A percentile compares a stretch with the other conserved stretches of the same genome.
Conservation (phyloP, 441 rosid species). For the Manihot esculenta region DNA sequence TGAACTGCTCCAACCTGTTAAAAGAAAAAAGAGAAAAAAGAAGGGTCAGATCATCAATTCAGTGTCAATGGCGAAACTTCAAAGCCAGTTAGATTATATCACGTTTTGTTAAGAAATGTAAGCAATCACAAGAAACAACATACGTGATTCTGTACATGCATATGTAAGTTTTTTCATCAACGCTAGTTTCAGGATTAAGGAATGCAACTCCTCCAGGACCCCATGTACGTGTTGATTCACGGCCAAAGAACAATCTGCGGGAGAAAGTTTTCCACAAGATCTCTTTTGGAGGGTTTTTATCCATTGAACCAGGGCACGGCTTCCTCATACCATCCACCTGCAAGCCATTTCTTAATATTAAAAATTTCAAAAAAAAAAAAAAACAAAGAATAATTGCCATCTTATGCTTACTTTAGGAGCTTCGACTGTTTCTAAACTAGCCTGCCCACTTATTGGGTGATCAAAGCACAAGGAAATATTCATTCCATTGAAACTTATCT, state of each 20-base stretch:
- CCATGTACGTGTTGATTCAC: conserved; percentile 56
- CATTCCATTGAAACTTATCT: background rate
- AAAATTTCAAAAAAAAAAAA: background rate
- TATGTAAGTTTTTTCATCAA: conserved; percentile 47
- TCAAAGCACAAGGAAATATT: conserved; percentile 3
- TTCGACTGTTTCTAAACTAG: background rate
- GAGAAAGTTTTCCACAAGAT: conserved; percentile 68
- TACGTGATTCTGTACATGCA: conserved; percentile 86
- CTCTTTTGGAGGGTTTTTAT: conserved; percentile 71
- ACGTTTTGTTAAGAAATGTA: background rate
- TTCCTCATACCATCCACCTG: conserved; percentile 83
- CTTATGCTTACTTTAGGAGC: background rate
- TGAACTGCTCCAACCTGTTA: conserved; percentile 91
- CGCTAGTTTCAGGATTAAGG: conserved; percentile 51
- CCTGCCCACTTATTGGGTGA: background rate
- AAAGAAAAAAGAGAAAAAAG: background rate
- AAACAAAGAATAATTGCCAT: background rate
- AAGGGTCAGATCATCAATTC: background rate
- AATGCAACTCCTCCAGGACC: conserved; percentile 94
- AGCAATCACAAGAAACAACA: conserved; percentile 27
- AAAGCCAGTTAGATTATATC: background rate
- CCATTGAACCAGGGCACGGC: conserved; percentile 70
- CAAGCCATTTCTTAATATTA: conserved; percentile 2
- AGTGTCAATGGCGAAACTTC: background rate
- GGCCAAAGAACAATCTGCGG: conserved; percentile 78